Evolutionary conservation across 306 rosid species (phyloP), one percentile per base, ranked within the genome.

Genomic region (Sphenostylis stenocarpa): DNA sequence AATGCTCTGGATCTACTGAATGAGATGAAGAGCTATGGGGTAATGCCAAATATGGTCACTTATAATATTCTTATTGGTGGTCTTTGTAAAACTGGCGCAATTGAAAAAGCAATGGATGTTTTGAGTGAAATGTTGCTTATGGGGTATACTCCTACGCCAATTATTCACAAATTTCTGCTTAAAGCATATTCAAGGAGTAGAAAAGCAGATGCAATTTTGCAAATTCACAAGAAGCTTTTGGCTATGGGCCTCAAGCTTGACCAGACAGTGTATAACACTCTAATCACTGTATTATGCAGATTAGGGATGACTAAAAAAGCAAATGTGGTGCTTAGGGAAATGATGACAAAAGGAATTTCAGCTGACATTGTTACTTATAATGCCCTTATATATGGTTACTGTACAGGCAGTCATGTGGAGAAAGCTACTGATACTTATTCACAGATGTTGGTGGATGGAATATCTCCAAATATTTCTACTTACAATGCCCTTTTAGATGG

Each of bases 301-400:
- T 73, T 89, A 44, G 97, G 97, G 72, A 95, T 95, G 97, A 92
- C 97, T 17, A 83, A 15, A 66, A 90, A 77, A 82, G 99, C 97
- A 53, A 83, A 91, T 77, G 70, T 70, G 29, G 96, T 92, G 38
- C 78, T 89, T 72, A 63, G 67, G 47, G 96, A 88, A 73, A 92
- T 95, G 97, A 78, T 19, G 43, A 48, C 62, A 60, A 81, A 78
- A 64, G 90, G 96, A 83, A 36, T 88, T 82, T 41, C 65, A 65
- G 88, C 93, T 23, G 92, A 90, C 83, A 74, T 53, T 56, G 72
- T 65, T 57, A 95, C 99, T 31, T 92, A 85, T 81, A 95, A 92
- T 85, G 88, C 97, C 65, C 79, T 95, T 67, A 87, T 95, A 43
- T 81, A 58, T 21, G 99, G 97, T 72, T 89, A 86, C 78, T 88